Base-by-base conservation (phyloP, 2,329 filamentous ascomycete species). In the Microdochium bolleyi region DNA sequence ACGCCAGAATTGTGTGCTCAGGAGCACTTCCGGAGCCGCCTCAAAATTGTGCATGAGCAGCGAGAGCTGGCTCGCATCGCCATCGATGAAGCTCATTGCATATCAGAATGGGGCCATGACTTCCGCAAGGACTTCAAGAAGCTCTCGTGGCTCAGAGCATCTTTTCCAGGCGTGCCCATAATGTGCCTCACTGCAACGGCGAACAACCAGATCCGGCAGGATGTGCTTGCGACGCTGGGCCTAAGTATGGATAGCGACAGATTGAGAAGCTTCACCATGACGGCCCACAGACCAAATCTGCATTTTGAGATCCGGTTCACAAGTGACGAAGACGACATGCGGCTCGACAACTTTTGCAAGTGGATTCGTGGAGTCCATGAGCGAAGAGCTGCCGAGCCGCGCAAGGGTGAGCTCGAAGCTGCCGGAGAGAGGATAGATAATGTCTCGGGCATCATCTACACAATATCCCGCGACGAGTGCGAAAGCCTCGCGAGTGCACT, bases 101-200 rank as follows among this genome's bases (percentile, higher is more conserved):
- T 97, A 60, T 95, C 89, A 24, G 92, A 96, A 83, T 96, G 92
- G 92, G 92, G 92, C 1, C 92, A 97, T 67, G 92, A 97, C 68
- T 97, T 97, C 66, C 87, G 92, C n/a, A 88, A 86, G 34, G 88
- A 91, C 53, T 97, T 96, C 70, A 91, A 94, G 64, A 82, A 87
- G 21, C 78, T 97, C 7, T 85, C 82, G 2, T 96, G 89, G 84
- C 94, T 97, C 73, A 86, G 88, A 60, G 78, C 83, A 49, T 84
- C 84, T 5, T 91, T 94, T 58, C 89, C 91, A 0, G 80, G 88
- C 53, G 89, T 96, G 0, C 92, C 92, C 3, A 87, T 97, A 56
- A 96, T 94, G 68, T 95, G 91, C 57, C 80, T 96, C 14, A 97
- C 92, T 0, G 92, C 92, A 0, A 97, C 92, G 0, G 92, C 92